Evolutionary conservation across 2,329 filamentous ascomycete genomes (phyloP).

Genomic region (Ophidiomyces ophidiicola): DNA sequence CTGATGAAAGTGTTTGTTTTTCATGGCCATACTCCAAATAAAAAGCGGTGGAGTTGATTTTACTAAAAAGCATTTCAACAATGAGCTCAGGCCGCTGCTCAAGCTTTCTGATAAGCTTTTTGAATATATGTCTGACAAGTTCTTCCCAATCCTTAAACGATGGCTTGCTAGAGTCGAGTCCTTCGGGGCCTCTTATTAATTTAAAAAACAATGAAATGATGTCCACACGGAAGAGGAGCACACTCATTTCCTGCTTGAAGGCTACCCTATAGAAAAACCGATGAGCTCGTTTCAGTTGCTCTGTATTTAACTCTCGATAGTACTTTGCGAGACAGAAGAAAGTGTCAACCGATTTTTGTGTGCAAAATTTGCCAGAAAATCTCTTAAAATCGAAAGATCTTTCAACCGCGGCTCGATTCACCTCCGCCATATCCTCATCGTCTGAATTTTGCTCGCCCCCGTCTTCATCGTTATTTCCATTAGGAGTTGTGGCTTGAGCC

Average conservation of each 20-base stretch:
- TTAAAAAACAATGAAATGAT: conserved; percentile 78
- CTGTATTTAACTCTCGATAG: conserved; percentile 65
- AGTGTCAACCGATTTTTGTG: conserved; percentile 75
- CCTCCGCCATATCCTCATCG: conserved; percentile 60
- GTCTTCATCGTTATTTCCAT: conserved; percentile 37
- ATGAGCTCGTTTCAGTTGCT: conserved; percentile 81
- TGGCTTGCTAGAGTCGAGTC: conserved; percentile 53
- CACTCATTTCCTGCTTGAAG: conserved; percentile 85
- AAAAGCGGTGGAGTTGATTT: conserved; percentile 67
- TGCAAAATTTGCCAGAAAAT: conserved; percentile 68
- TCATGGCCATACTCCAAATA: conserved; percentile 88
- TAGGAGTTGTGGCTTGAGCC: conserved; percentile 29
- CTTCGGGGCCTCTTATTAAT: conserved; percentile 80
- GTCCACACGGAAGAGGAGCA: conserved; percentile 81
- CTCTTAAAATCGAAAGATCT: conserved; percentile 87
- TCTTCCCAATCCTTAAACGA: conserved; percentile 85
- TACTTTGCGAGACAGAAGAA: conserved; percentile 69
- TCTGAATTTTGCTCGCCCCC: conserved; percentile 51
- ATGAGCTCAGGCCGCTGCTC: conserved; percentile 73
- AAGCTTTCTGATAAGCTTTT: conserved; percentile 70
- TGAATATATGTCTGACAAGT: conserved; percentile 69
- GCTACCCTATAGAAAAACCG: conserved; percentile 88
- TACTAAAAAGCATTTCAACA: conserved; percentile 90
- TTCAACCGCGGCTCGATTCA: conserved; percentile 61
- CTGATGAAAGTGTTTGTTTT: conserved; percentile 55